Evolutionary conservation across 345 rosid genomes (phyloP).

Genomic region (Geranium rotundifolium): DNA sequence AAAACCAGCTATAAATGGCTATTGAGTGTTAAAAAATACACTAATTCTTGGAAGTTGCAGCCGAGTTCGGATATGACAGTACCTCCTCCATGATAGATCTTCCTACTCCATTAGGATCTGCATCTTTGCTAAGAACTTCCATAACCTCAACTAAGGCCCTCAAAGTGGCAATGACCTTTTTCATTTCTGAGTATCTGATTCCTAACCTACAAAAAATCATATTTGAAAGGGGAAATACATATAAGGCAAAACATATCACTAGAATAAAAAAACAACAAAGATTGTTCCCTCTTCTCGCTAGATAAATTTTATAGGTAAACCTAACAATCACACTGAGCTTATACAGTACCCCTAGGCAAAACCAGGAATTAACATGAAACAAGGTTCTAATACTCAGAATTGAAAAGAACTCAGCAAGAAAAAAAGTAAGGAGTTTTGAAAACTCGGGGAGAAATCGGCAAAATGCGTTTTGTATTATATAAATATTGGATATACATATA

Average conservation of each 20-base stretch:
- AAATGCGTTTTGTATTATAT: too few species aligned
- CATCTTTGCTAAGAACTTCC: slow-evolving; percentile 82
- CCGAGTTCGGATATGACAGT: slow-evolving; percentile 5
- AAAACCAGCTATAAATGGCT: not conserved
- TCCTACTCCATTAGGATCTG: slow-evolving; percentile 84
- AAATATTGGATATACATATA: too few species aligned
- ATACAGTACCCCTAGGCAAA: too few species aligned
- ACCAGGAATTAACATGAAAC: too few species aligned
- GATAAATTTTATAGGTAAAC: too few species aligned
- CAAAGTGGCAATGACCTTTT: slow-evolving; percentile 71
- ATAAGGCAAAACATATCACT: not conserved
- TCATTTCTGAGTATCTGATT: slow-evolving; percentile 42
- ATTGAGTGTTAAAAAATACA: not conserved
- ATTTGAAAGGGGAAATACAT: not conserved
- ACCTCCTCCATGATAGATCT: slow-evolving; percentile 84
- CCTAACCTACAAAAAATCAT: slow-evolving; percentile 24
- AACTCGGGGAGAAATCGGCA: too few species aligned
- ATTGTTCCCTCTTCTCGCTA: too few species aligned
- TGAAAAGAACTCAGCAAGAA: too few species aligned
- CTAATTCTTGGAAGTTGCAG: not conserved
- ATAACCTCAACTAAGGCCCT: slow-evolving; percentile 83
- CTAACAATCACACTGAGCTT: too few species aligned
- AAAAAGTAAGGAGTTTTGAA: too few species aligned
- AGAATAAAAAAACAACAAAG: not conserved
- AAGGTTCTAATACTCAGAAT: too few species aligned